Conservation (phyloP, 495 filamentous ascomycete species). For the Xylaria intraflava region DNA sequence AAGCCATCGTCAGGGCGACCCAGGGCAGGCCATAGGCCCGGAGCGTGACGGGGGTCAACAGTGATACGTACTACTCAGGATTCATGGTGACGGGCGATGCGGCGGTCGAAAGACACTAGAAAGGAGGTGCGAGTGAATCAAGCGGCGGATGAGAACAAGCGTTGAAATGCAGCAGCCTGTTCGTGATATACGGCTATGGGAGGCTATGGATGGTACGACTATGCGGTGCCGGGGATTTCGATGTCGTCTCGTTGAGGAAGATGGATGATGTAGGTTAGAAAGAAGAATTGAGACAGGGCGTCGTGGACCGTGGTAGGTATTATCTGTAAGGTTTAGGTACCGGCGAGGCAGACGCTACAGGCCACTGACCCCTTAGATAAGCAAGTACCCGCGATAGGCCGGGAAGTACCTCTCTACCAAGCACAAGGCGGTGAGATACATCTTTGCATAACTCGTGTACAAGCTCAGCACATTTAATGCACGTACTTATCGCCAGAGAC, state of each 20-base stretch:
- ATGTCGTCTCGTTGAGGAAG: constrained; percentile 10
- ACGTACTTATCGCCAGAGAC: no score
- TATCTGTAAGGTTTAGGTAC: constrained; percentile 17
- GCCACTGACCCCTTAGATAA: no score
- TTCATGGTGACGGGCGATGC: constrained; percentile 62
- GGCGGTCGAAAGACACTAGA: constrained; percentile 13
- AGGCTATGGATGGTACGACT: constrained; percentile 7
- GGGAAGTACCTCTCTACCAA: no score
- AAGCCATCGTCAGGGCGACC: constrained; percentile 10
- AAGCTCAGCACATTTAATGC: no score
- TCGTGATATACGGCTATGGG: constrained; percentile 2
- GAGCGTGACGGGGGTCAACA: constrained; percentile 10
- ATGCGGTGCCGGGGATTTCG: constrained; percentile 5
- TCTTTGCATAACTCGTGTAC: no score
- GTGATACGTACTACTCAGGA: constrained; percentile 78
- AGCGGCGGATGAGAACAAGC: constrained; percentile 2
- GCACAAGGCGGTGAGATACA: no score
- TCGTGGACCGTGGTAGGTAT: constrained; percentile 11
- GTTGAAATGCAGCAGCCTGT: constrained; percentile 1
- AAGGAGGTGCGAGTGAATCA: constrained; percentile 12
- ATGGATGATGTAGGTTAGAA: constrained; percentile 22
- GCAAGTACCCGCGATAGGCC: no score
- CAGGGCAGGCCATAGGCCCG: constrained; percentile 2
- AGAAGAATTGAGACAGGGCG: constrained; percentile 32
- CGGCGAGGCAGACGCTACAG: no score